Conservation (phyloP, 768 basidiomycete species). For the Mrakia hoshinonis region DNA sequence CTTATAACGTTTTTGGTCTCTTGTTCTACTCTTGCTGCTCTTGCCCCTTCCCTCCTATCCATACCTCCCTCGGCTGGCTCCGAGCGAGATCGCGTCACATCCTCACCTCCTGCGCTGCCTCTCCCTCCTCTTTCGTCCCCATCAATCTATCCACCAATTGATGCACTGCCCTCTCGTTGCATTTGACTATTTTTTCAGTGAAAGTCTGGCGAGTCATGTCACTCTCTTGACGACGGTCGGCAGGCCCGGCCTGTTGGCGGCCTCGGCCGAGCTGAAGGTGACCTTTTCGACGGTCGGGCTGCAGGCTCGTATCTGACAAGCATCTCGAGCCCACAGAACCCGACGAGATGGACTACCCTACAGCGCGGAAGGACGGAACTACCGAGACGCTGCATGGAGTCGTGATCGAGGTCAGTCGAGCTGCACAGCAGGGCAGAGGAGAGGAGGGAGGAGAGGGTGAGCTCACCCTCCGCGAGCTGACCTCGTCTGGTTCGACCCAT, state of each 20-base stretch:
- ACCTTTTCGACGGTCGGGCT: too few relatives aligned
- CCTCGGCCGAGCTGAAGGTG: too few relatives aligned
- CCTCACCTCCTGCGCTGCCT: too few relatives aligned
- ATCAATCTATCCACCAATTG: too few relatives aligned
- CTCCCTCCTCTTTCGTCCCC: too few relatives aligned
- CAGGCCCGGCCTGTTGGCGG: too few relatives aligned
- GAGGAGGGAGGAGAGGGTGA: background rate
- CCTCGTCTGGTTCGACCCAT: background rate
- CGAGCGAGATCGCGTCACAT: background rate
- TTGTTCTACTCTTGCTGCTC: background rate
- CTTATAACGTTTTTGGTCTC: background rate
- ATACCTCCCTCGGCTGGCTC: background rate
- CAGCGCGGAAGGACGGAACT: slow-evolving; percentile 14
- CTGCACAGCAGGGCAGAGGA: too few relatives aligned
- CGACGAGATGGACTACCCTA: slow-evolving; percentile 1
- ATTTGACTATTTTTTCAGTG: too few relatives aligned
- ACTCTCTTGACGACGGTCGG: too few relatives aligned
- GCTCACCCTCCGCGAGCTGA: background rate
- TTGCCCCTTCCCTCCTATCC: background rate
- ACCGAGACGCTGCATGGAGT: slow-evolving; percentile 10
- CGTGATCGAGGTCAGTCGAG: slow-evolving; percentile 9
- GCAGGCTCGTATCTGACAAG: background rate
- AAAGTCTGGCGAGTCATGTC: too few relatives aligned
- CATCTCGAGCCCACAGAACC: background rate
- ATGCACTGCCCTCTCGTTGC: too few relatives aligned